phyloP scores from a whole-genome alignment of 2,329 filamentous ascomycete genomes.

The Fusarium sp. region DNA sequence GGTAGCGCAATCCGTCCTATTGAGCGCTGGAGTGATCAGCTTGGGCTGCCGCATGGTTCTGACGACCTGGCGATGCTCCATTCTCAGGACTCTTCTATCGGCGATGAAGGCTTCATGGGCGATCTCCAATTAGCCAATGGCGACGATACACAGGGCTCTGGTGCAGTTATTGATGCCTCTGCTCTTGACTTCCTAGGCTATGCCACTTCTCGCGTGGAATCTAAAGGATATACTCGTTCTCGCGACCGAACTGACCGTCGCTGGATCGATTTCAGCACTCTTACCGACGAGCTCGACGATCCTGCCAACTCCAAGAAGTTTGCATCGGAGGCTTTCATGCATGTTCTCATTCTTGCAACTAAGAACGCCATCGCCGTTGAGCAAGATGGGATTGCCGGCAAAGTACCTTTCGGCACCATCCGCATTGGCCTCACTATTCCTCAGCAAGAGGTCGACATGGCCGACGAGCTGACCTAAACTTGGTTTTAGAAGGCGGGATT shows the following conservation, averaged over 20 bases:
- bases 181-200: slow-evolving; percentile 61
- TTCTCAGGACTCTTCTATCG: slow-evolving; percentile 50
- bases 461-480: slow-evolving; percentile 36
- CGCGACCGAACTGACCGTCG: slow-evolving; percentile 50
- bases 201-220: slow-evolving; percentile 52
- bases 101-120: slow-evolving; percentile 36
- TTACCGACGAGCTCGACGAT: slow-evolving; percentile 77
- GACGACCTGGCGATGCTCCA: slow-evolving; percentile 47
- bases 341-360: slow-evolving; percentile 77
- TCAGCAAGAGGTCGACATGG: slow-evolving; percentile 30
- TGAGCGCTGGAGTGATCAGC: slow-evolving; percentile 61
- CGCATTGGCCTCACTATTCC: slow-evolving; percentile 55
- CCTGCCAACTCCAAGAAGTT: slow-evolving; percentile 67
- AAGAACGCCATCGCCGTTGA: slow-evolving; percentile 71
- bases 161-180: slow-evolving; percentile 57
- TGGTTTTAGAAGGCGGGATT: background rate
- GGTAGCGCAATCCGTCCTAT: slow-evolving; percentile 55
- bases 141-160: slow-evolving; percentile 49
- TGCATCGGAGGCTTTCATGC: slow-evolving; percentile 80
- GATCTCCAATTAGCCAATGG: slow-evolving; percentile 34
- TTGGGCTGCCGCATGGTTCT: slow-evolving; percentile 48
- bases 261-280: slow-evolving; percentile 74
- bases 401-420: slow-evolving; percentile 60
- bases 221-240: slow-evolving; percentile 49
- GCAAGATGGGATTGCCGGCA: slow-evolving; percentile 62